Base-by-base conservation (phyloP, 2,329 filamentous ascomycete species). In the Dothideomycetes sp. region DNA sequence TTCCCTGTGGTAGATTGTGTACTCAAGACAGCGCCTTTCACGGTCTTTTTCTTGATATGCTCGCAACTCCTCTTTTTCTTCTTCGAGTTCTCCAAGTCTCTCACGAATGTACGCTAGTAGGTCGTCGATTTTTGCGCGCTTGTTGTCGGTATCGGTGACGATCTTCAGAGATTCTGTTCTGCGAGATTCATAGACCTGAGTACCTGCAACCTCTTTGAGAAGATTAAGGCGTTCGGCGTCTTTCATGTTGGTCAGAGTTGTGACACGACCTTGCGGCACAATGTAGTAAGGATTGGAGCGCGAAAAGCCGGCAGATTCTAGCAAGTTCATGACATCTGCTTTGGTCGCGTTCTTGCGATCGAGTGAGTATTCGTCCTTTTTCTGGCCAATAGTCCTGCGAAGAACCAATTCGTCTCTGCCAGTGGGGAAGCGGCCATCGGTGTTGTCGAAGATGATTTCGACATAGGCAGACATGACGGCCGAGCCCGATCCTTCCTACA, bases 391-490 rank as follows among this genome's bases (percentile, higher is more conserved):
- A 0, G 91, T 96, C 31, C 91, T 83, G 47, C 93, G 83, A 44
- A 98, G 69, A 29, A 91, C 80, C 33, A 96, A 78, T 60, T 98
- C 89, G 45, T 87, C 82, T 57, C 86, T 91, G 51, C 85, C 85
- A 8, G 87, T 95, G 24, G 87, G 87, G 56, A 98, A 96, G 53
- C 91, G 84, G 53, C 93, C 86, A 60, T 98, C 89, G 53, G 77
- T 84, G 60, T 98, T 98, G 72, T 98, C 91, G 63, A 98, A 98
- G 51, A 95, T 94, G 55, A 98, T 85, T 64, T 98, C 91, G 45
- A 98, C 93, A 55, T 96, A 98, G n/a, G 91, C 93, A 33, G 88
- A 94, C 85, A 95, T 94, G 55, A 98, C 89, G 12, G 91, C 91
- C 3, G 89, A 94, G 24, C 91, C 93, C 4, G 91, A 94, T 28